Base-by-base conservation (phyloP, 768 basidiomycete species). In the Panaeolus papilionaceus region DNA sequence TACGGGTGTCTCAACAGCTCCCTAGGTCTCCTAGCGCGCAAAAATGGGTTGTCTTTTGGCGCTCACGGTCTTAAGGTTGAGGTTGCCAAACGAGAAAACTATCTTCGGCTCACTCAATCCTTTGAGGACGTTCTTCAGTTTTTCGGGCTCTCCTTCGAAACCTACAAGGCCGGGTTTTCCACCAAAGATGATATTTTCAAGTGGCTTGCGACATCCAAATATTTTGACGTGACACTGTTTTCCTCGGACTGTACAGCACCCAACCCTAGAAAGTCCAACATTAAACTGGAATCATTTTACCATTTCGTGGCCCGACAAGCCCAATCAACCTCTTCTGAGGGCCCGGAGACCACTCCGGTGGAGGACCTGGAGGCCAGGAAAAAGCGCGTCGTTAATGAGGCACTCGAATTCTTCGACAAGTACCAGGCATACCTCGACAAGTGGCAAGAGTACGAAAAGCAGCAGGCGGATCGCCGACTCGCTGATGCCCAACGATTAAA, bases 1-100 rank as follows among this genome's bases (percentile, higher is more conserved):
- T 92, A 91, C 71, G 92, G 92, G 9, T 92, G 92, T 71, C 80
- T 92, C 18, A 89, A 88, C 0, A 90, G 91, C 86, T 89, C 92
- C 16, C 75, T 92, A 61, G 85, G 87, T 10, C 74, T 89, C 14
- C 75, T 92, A 18, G 84, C 81, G 9, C 81, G 83, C 45, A 85
- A 85, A 64, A 77, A 77, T 61, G 88, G 89, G 2, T 70, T 92
- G 2, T 72, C 76, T 2, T 74, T 89, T 0, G 85, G 86, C 5
- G 77, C 76, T 26, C 81, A 85, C 49, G 92, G 91, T 0, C 74
- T 92, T 20, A 90, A 86, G 82, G 91, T 89, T 47, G 63, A 58
- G 33, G 54, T 58, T 1, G 54, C 28, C 28, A 58, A 58, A 33
- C 14, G 28, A 16, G 54, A 33, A 58, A 58, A 58, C 16, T 82